Evolutionary conservation across 163 green algal species (phyloP), one percentile per base, ranked within the genome.

Genomic region (Scenedesmus sp.): DNA sequence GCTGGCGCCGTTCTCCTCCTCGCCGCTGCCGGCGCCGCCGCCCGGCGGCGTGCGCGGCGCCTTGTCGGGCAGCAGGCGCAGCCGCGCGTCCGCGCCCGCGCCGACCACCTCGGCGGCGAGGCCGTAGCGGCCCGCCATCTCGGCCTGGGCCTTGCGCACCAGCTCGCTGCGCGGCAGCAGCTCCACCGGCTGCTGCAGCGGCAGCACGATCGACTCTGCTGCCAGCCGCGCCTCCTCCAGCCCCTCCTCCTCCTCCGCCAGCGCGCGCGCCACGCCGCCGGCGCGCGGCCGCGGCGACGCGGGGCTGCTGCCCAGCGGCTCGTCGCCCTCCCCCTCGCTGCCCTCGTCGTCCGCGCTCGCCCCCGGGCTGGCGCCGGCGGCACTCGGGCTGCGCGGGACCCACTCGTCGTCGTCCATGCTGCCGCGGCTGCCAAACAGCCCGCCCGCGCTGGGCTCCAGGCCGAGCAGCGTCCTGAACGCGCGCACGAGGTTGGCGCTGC

Each of bases 381-480:
- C n/a, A n/a, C n/a, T n/a, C n/a, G n/a, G n/a, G n/a, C n/a, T n/a
- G n/a, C n/a, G n/a, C n/a, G n/a, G n/a, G 2, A 24, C 42, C 15
- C n/a, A n/a, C 48, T 34, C 20, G 2, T 62, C 70, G 31, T 74
- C 65, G 24, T 15, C 34, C 7, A 20, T n/a, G 28, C n/a, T 33
- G 42, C 18, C 50, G n/a, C 47, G 56, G 56, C 34, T 47, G 36
- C 60, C 26, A 17, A 78, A 60, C 71, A 81, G 54, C 45, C 79
- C 69, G 10, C 86, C 86, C 0, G 88, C 83, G 3, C 83, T 85
- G 5, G 88, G 86, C 50, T 94, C 88, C 18, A 91, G 47, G 2
- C 87, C 89, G 11, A 93, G 67, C 58, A 94, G 77, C 13, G 86
- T 93, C 13, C 83, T 76, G 67, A 95, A 83, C 0, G 83, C 89